phyloP scores from a whole-genome alignment of 305 asterid genomes.

The Fraxinus sp. region DNA sequence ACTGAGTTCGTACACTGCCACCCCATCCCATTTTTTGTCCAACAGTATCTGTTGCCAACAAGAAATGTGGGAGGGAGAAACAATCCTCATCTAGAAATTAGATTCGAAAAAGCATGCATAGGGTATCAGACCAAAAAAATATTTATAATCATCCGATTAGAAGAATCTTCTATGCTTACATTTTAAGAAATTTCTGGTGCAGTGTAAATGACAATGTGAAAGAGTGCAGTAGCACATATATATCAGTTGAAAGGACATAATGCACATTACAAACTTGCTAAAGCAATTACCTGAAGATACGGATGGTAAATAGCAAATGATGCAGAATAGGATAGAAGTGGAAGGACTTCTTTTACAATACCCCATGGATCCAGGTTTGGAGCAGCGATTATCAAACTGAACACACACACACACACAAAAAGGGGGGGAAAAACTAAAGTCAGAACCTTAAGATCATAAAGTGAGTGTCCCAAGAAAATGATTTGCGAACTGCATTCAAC shows the following conservation, averaged over 20 bases:
- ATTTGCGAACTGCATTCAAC: constrained; percentile 31
- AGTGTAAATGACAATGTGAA: not conserved
- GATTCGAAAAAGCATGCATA: not conserved
- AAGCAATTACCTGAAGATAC: constrained; percentile 64
- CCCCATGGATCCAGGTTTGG: constrained; percentile 76
- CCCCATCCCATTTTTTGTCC: not conserved
- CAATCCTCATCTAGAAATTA: not conserved
- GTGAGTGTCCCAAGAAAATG: not conserved
- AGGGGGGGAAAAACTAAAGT: not conserved
- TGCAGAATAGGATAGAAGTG: constrained; percentile 79
- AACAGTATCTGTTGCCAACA: not conserved
- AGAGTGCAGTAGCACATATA: not conserved
- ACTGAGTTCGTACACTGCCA: not conserved
- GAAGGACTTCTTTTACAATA: constrained; percentile 65
- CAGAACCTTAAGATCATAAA: not conserved
- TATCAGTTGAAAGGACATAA: not conserved
- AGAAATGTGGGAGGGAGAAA: not conserved
- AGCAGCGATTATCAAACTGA: constrained; percentile 83
- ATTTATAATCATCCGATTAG: not conserved
- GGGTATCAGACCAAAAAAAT: not conserved
- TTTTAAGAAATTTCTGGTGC: not conserved
- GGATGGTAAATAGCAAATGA: constrained; percentile 88
- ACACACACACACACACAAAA: not conserved
- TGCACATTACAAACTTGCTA: constrained; percentile 6
- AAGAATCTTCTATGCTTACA: not conserved